Evolutionary conservation across 805 yeast species (phyloP).

Genomic region (Saccharomycopsis sp.): DNA sequence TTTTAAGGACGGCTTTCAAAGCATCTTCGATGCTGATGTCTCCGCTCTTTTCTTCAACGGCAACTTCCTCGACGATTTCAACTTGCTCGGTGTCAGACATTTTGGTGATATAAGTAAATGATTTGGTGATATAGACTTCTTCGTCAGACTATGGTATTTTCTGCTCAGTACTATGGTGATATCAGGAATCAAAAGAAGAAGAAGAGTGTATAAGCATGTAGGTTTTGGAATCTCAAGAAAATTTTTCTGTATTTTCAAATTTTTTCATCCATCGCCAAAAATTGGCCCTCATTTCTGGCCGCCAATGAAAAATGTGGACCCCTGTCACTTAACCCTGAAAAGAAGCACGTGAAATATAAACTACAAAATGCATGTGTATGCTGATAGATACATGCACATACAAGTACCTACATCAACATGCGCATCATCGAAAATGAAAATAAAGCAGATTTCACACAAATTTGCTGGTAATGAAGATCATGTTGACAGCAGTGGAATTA

Average conservation of each 20-base stretch:
- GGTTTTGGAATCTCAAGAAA: not conserved
- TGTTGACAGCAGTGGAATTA: too few relatives aligned
- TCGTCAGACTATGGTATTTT: slow-evolving; percentile 45
- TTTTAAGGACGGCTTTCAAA: slow-evolving; percentile 95
- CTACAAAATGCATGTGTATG: too few relatives aligned
- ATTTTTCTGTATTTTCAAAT: not conserved
- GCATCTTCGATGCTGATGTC: slow-evolving; percentile 97
- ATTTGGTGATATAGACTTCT: slow-evolving; percentile 49
- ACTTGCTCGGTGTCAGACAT: slow-evolving; percentile 96
- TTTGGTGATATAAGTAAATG: slow-evolving; percentile 29
- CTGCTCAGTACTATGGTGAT: slow-evolving; percentile 48
- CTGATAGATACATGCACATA: not conserved
- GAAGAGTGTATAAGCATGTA: not conserved
- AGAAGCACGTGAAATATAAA: not conserved
- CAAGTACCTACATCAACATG: not conserved
- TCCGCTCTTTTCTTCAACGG: slow-evolving; percentile 76
- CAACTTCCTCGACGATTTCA: slow-evolving; percentile 76
- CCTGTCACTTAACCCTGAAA: not conserved
- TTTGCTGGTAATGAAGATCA: too few relatives aligned
- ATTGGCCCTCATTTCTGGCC: not conserved
- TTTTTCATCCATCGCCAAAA: not conserved
- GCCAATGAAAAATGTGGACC: too few relatives aligned
- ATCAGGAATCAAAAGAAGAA: not conserved
- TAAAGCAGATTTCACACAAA: too few relatives aligned
- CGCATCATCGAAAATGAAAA: not conserved